Percentiles rank a stretch among this genome's conserved stretches.
These are phyloP conservation scores for Aspergillus fumigatus DNA, from an alignment of 2,329 filamentous ascomycete genomes.

Conservation along the genomic window DNA sequence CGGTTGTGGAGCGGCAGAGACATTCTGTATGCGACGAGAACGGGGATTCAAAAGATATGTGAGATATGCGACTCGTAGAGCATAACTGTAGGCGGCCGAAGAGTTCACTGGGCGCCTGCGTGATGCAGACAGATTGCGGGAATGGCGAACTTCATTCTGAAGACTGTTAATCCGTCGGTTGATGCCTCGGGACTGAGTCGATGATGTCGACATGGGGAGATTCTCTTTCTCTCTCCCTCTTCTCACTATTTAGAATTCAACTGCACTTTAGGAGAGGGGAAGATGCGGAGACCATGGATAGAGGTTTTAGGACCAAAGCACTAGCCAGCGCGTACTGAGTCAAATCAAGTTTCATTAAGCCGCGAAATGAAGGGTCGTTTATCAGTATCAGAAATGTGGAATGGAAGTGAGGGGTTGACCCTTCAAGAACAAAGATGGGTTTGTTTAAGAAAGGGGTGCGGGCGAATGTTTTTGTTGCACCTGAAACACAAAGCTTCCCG, in stretches of 20 bases:
- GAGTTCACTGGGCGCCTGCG: slow-evolving; percentile 43
- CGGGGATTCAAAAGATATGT: slow-evolving; percentile 90
- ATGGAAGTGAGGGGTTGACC: not conserved
- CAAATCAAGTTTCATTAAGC: slow-evolving; percentile 2
- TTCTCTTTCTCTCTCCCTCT: slow-evolving; percentile 9
- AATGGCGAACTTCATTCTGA: slow-evolving; percentile 40
- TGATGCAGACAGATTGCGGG: slow-evolving; percentile 40
- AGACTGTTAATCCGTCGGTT: slow-evolving; percentile 45
- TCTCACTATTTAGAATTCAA: slow-evolving; percentile 11
- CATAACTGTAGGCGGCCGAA: slow-evolving; percentile 87
- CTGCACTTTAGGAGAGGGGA: slow-evolving; percentile 18
- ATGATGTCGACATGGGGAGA: slow-evolving; percentile 45
- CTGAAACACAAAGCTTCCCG: slow-evolving; percentile 20
- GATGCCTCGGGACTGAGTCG: slow-evolving; percentile 41
- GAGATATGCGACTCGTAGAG: slow-evolving; percentile 84
- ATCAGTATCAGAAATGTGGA: not conserved
- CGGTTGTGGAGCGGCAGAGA: slow-evolving; percentile 56
- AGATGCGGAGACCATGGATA: slow-evolving; percentile 31
- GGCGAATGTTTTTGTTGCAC: slow-evolving; percentile 15
- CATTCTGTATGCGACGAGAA: slow-evolving; percentile 83
- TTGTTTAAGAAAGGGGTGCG: slow-evolving; percentile 1
- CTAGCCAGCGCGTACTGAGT: slow-evolving; percentile 16
- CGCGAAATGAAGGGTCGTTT: not conserved
- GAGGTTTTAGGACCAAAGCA: slow-evolving; percentile 20
- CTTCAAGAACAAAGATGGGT: not conserved